Conservation (phyloP, 1,284 basidiomycete genomes). For the Ceratorhiza oryzae-sativae region DNA sequence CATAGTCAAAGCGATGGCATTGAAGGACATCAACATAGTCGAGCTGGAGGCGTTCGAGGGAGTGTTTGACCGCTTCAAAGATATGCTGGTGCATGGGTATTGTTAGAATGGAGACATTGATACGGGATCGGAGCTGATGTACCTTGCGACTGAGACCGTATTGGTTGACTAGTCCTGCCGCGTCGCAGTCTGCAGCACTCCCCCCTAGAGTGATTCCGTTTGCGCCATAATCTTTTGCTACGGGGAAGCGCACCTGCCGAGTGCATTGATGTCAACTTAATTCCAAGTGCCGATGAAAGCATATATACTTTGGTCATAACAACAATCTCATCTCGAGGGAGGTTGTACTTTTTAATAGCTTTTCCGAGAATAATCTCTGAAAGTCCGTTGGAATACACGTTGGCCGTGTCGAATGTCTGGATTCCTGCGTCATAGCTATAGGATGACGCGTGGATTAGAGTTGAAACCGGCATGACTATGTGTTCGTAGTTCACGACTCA, state of each 20-base stretch:
- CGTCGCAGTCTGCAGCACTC: conserved; percentile 42
- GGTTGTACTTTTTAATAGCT: conserved; percentile 48
- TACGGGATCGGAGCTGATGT: neutral
- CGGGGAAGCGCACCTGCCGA: conserved; percentile 7
- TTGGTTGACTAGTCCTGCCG: conserved; percentile 44
- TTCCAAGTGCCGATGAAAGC: no score
- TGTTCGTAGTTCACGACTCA: neutral
- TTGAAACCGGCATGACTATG: neutral
- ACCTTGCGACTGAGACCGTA: conserved; percentile 49
- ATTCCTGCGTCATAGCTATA: conserved; percentile 49
- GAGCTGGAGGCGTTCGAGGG: conserved; percentile 47
- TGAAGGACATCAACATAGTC: conserved; percentile 53
- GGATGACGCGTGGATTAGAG: neutral
- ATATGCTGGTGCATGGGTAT: conserved; percentile 49
- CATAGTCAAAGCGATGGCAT: conserved; percentile 53
- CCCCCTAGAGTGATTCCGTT: conserved; percentile 17
- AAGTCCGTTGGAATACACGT: conserved; percentile 47
- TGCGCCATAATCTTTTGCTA: conserved; percentile 38
- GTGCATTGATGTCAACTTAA: neutral
- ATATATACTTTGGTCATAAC: conserved; percentile 54
- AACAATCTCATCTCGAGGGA: conserved; percentile 55
- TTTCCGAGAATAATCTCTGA: conserved; percentile 42
- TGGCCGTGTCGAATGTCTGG: conserved; percentile 55
- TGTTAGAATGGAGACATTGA: neutral
- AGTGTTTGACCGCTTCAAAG: conserved; percentile 44